phyloP scores from a whole-genome alignment of 2,329 filamentous ascomycete species.

The Piedraia hortae region DNA sequence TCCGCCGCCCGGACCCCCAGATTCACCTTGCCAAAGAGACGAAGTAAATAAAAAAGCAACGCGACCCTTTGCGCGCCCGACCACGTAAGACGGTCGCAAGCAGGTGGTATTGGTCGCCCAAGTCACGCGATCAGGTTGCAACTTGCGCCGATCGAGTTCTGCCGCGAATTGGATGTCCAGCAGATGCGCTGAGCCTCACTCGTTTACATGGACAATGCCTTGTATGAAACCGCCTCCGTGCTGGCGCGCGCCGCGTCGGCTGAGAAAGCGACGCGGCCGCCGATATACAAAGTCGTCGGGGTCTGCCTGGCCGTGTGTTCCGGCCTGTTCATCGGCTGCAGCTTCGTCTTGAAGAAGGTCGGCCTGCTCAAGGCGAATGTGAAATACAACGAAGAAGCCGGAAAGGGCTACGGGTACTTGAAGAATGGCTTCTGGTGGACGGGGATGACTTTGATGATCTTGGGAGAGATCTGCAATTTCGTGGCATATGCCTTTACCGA shows the following conservation, averaged over 20 bases:
- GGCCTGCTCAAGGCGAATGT: constrained; percentile 76
- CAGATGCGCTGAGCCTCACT: too few relatives aligned
- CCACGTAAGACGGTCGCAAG: too few relatives aligned
- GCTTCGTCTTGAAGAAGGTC: constrained; percentile 86
- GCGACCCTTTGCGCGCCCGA: too few relatives aligned
- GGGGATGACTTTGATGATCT: constrained; percentile 89
- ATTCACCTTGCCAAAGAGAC: too few relatives aligned
- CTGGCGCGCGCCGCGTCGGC: constrained; percentile 17
- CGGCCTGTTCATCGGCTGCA: constrained; percentile 75
- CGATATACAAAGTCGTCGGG: constrained; percentile 58
- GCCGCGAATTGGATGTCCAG: too few relatives aligned
- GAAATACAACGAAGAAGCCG: constrained; percentile 87
- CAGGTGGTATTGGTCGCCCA: too few relatives aligned
- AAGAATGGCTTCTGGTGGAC: constrained; percentile 89
- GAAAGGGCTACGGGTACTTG: constrained; percentile 89
- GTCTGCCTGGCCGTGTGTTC: constrained; percentile 66
- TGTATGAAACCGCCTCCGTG: constrained; percentile 9
- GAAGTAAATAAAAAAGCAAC: too few relatives aligned
- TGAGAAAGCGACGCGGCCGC: constrained; percentile 17
- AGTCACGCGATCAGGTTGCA: too few relatives aligned
- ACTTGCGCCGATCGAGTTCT: too few relatives aligned
- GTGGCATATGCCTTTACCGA: constrained; percentile 92
- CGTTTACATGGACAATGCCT: too few relatives aligned
- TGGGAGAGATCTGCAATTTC: constrained; percentile 92
- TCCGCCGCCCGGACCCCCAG: too few relatives aligned